These are phyloP conservation scores for Pinus albicaulis DNA, from an alignment of 75 land plant genomes.

Conservation along the genomic window DNA sequence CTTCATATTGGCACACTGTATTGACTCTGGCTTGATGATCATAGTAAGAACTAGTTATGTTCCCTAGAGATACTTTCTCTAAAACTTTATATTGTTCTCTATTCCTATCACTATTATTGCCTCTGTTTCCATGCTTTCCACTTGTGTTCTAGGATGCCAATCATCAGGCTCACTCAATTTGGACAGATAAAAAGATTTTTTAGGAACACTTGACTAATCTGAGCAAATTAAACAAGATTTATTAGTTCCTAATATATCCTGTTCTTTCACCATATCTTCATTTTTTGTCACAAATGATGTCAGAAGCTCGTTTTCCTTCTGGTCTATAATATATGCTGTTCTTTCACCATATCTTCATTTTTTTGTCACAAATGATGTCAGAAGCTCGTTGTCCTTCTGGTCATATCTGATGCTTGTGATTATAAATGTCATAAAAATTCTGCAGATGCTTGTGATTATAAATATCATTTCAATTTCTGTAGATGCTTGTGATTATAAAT, in stretches of 20 bases:
- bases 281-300: not conserved
- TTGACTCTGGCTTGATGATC: not conserved
- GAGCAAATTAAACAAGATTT: not conserved
- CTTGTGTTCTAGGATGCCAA: not conserved
- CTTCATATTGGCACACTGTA: no score
- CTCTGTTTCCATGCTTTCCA: not conserved
- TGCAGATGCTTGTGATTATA: no score
- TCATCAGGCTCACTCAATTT: not conserved
- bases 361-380: no score
- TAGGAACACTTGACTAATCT: not conserved
- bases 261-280: not conserved
- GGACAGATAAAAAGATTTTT: not conserved
- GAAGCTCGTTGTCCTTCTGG: no score
- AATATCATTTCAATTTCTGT: no score
- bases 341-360: no score
- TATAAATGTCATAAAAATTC: no score
- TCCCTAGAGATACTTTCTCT: not conserved
- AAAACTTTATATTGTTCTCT: not conserved
- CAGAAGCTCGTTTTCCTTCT: not conserved
- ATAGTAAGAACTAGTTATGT: not conserved
- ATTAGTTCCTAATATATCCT: not conserved
- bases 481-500: no score
- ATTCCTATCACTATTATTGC: not conserved
- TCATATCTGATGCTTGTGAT: no score
- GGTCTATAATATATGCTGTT: no score